Base-by-base conservation (phyloP, 768 basidiomycete species). In the Leccinum uliginosum region DNA sequence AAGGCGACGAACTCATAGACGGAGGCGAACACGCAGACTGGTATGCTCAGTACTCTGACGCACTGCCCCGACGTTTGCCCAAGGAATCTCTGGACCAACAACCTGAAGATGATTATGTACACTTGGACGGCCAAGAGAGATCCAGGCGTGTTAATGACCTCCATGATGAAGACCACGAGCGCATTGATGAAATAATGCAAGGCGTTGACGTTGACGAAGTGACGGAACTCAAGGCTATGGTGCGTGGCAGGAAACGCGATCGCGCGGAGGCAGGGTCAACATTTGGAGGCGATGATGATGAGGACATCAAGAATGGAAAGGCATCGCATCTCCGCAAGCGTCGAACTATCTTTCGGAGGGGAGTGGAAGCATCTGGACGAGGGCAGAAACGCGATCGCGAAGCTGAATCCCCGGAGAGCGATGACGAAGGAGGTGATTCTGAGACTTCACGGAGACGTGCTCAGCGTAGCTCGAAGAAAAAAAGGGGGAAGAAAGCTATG, bases 341-440 rank as follows among this genome's bases (percentile, higher is more conserved):
- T 52, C 78, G 85, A 50, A 81, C 79, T 2, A 75, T 83, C 19
- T 71, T 73, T 19, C 81, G 80, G 64, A 77, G 80, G 64, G 83
- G 81, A 65, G 77, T 80, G 3, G 81, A 83, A 50, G 69, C 67
- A 14, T 62, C 62, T 44, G 56, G 64, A 24, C 81, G 84, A 62
- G 85, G 86, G 30, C 81, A 79, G 71, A 89, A 90, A 69, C 83
- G 89, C 51, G 83, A 83, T 65, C 80, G 85, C 46, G 87, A 81
- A 53, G 59, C 71, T 21, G 82, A 80, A 44, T 77, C 76, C 29
- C 72, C 70, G 50, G 79, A 75, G 58, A 68, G 70, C 43, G 72
- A 67, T 11, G 63, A 59, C 26, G 68, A 63, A 27, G 58, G 43
- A 17, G 56, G 34, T 21, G 55, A 29, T 38, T 56, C 63, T 26